These are phyloP conservation scores for Xylariaceae sp. DNA, from an alignment of 2,329 filamentous ascomycete species.

Conservation along the genomic window DNA sequence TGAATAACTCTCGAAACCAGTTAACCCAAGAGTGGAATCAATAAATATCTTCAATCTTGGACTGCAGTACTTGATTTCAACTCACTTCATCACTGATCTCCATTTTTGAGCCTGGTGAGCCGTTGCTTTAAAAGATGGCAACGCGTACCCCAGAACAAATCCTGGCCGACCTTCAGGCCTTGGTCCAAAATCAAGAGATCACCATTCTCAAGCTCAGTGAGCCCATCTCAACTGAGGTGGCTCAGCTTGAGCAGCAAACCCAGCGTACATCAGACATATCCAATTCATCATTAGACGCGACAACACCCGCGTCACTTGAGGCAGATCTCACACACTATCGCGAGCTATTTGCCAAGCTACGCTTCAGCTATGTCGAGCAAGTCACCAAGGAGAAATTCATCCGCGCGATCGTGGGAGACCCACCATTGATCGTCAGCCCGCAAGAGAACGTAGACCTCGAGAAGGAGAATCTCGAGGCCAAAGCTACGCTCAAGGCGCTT, in stretches of 20 bases:
- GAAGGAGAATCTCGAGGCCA: constrained; percentile 62
- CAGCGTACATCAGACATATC: constrained; percentile 71
- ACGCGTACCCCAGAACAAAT: constrained; percentile 36
- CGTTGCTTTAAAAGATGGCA: constrained; percentile 18
- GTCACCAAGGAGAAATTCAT: constrained; percentile 98
- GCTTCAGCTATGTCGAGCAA: constrained; percentile 97
- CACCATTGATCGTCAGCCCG: constrained; percentile 77
- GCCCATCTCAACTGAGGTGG: constrained; percentile 57
- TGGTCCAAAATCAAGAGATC: constrained; percentile 58
- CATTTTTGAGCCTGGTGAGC: background rate
- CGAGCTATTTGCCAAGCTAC: constrained; percentile 91
- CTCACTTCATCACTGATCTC: background rate
- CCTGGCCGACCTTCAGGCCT: constrained; percentile 46
- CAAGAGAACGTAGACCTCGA: constrained; percentile 80
- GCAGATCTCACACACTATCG: constrained; percentile 88
- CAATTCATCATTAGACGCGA: constrained; percentile 58
- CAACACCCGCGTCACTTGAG: constrained; percentile 71
- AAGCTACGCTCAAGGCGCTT: constrained; percentile 71
- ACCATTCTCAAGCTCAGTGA: constrained; percentile 75
- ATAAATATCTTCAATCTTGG: too few relatives aligned
- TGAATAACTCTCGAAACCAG: too few relatives aligned
- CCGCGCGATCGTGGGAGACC: constrained; percentile 84
- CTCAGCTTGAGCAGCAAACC: constrained; percentile 34
- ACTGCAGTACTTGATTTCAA: too few relatives aligned
- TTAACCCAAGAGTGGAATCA: too few relatives aligned